These are phyloP conservation scores for Lachancea sp. DNA, from an alignment of 805 yeast species.

Conservation along the genomic window DNA sequence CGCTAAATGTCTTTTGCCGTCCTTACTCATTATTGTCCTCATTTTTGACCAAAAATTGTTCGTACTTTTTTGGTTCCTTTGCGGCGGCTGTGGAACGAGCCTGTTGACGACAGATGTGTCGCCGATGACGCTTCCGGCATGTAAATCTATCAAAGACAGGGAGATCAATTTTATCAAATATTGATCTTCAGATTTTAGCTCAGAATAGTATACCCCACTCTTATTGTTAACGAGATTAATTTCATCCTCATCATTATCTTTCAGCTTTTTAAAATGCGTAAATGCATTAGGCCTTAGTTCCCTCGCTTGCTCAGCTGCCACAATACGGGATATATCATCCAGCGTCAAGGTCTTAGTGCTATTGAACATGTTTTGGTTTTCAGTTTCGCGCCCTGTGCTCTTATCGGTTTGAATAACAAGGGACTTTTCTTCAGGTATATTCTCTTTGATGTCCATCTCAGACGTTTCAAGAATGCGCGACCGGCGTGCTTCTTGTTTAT, in stretches of 20 bases:
- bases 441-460: conserved; percentile 23
- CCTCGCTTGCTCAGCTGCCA: conserved; percentile 93
- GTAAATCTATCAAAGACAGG: conserved; percentile 32
- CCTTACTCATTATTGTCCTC: conserved; percentile 25
- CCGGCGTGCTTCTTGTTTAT: conserved; percentile 56
- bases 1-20: conserved; percentile 18
- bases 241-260: conserved; percentile 26
- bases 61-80: conserved; percentile 34
- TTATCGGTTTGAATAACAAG: conserved; percentile 26
- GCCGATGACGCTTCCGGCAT: conserved; percentile 15
- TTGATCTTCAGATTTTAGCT: conserved; percentile 34
- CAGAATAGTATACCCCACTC: conserved; percentile 53
- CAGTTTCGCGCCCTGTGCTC: conserved; percentile 40
- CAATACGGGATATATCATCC: conserved; percentile 95
- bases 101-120: conserved; percentile 8
- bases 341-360: conserved; percentile 82
- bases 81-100: conserved; percentile 62
- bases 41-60: conserved; percentile 28
- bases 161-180: conserved; percentile 54
- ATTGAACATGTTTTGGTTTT: conserved; percentile 45
- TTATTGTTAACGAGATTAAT: conserved; percentile 15
- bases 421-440: conserved; percentile 24
- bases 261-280: conserved; percentile 56
- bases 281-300: conserved; percentile 90
- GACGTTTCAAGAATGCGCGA: conserved; percentile 58